Percentiles rank a stretch among this genome's conserved stretches.
These are phyloP conservation scores for Akanthomyces lecanii DNA, from an alignment of 2,329 filamentous ascomycete genomes.

Conservation along the genomic window DNA sequence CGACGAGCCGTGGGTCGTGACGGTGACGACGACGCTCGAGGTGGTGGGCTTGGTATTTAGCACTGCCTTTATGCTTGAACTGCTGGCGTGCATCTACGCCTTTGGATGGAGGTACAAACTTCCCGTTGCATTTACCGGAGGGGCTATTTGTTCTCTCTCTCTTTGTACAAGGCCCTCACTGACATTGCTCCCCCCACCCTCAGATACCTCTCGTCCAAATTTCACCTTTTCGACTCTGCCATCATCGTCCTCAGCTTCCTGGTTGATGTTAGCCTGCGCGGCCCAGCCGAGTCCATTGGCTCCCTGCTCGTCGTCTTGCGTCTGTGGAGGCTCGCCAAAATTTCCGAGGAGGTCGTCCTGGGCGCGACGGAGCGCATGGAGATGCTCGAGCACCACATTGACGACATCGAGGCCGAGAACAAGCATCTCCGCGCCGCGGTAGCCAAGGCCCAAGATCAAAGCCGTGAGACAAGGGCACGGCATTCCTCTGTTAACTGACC, in stretches of 20 bases:
- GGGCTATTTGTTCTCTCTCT: not conserved
- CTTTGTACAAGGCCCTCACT: not conserved
- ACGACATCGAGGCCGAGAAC: slow-evolving; percentile 48
- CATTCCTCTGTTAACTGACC: not conserved
- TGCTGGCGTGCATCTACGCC: slow-evolving; percentile 54
- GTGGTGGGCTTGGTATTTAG: slow-evolving; percentile 56
- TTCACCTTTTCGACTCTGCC: slow-evolving; percentile 60
- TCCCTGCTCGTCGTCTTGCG: slow-evolving; percentile 64
- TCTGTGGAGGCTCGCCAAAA: slow-evolving; percentile 66
- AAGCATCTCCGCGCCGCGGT: slow-evolving; percentile 20
- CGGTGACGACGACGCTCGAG: slow-evolving; percentile 39
- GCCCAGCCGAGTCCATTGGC: slow-evolving; percentile 58
- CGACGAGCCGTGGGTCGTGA: slow-evolving; percentile 39
- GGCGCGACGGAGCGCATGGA: slow-evolving; percentile 61
- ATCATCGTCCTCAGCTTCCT: slow-evolving; percentile 60
- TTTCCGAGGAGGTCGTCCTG: slow-evolving; percentile 63
- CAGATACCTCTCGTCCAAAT: slow-evolving; percentile 54
- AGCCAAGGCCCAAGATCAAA: not conserved
- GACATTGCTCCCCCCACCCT: not conserved
- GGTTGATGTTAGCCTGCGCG: slow-evolving; percentile 57
- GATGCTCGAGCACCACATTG: slow-evolving; percentile 48
- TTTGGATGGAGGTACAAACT: slow-evolving; percentile 54
- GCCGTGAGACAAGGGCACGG: not conserved
- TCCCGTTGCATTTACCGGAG: too few relatives aligned
- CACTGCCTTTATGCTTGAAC: slow-evolving; percentile 60